These are phyloP conservation scores for Cordyceps javanica DNA, from an alignment of 2,329 filamentous ascomycete genomes.

Conservation along the genomic window DNA sequence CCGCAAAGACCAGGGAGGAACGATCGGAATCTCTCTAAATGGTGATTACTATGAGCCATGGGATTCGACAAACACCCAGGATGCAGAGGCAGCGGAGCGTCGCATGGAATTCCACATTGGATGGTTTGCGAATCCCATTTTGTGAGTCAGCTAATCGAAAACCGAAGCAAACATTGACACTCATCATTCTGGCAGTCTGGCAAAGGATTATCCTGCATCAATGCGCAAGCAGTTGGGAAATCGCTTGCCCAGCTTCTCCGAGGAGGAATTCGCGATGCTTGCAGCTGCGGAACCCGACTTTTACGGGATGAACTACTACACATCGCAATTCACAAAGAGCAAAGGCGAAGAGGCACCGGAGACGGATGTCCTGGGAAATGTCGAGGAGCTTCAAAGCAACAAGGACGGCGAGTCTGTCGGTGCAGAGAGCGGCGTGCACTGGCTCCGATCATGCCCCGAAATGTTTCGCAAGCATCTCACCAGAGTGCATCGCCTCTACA, in stretches of 20 bases:
- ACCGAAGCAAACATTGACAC: neutral
- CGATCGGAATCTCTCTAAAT: slow-evolving; percentile 31
- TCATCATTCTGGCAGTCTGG: slow-evolving; percentile 15
- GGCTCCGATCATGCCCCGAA: slow-evolving; percentile 26
- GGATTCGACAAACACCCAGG: slow-evolving; percentile 20
- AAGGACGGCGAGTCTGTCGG: slow-evolving; percentile 24
- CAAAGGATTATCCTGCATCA: slow-evolving; percentile 27
- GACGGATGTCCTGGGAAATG: slow-evolving; percentile 28
- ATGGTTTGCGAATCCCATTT: slow-evolving; percentile 35
- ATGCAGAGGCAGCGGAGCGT: slow-evolving; percentile 27
- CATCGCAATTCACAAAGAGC: slow-evolving; percentile 29
- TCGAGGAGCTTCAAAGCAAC: slow-evolving; percentile 27
- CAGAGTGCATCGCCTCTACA: slow-evolving; percentile 21
- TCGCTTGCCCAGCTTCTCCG: slow-evolving; percentile 25
- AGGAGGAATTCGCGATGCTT: slow-evolving; percentile 22
- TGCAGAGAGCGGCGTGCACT: slow-evolving; percentile 26
- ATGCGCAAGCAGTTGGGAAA: slow-evolving; percentile 30
- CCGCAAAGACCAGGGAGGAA: slow-evolving; percentile 21
- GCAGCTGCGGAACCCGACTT: slow-evolving; percentile 24
- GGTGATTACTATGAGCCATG: slow-evolving; percentile 33
- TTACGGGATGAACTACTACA: slow-evolving; percentile 38
- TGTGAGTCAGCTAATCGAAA: slow-evolving; percentile 19
- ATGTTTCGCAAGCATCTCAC: slow-evolving; percentile 26
- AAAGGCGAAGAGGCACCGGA: slow-evolving; percentile 18
- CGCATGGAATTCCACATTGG: slow-evolving; percentile 33